Conservation (phyloP, 129 eudicot species). For the Flaveria linearis region DNA sequence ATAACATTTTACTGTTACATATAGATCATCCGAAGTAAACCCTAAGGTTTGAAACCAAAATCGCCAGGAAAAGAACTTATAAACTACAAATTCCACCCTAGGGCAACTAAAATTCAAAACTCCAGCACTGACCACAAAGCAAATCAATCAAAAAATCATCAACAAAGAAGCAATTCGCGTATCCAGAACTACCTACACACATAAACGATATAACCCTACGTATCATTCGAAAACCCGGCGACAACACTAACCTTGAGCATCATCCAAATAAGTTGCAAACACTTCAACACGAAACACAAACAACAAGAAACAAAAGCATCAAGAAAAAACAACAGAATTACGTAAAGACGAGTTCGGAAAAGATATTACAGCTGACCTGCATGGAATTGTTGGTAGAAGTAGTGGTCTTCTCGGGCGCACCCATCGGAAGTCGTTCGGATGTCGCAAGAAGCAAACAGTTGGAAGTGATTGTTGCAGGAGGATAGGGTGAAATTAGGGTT, state of each 20-base stretch:
- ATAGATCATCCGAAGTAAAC: constrained; percentile 15
- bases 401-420: constrained; percentile 63
- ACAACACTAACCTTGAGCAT: constrained; percentile 5
- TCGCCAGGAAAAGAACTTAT: not conserved
- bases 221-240: not conserved
- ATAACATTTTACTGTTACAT: not conserved
- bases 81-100: not conserved
- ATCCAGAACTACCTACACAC: not conserved
- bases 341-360: constrained; percentile 7
- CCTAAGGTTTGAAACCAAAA: not conserved
- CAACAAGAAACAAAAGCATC: not conserved
- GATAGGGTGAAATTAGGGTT: constrained; percentile 50
- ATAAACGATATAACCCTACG: not conserved
- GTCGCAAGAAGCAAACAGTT: constrained; percentile 12
- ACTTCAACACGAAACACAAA: not conserved
- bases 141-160: constrained; percentile 4
- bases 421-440: constrained; percentile 40
- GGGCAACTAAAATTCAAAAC: constrained; percentile 2
- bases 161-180: not conserved
- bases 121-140: constrained; percentile 1
- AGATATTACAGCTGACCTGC: constrained; percentile 51
- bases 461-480: constrained; percentile 18
- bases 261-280: constrained; percentile 2
- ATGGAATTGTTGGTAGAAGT: constrained; percentile 51
- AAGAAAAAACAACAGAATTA: constrained; percentile 11